Evolutionary conservation across 225 moss, liverwort and hornwort genomes (phyloP).

Genomic region (Physcomitrellopsis africana): DNA sequence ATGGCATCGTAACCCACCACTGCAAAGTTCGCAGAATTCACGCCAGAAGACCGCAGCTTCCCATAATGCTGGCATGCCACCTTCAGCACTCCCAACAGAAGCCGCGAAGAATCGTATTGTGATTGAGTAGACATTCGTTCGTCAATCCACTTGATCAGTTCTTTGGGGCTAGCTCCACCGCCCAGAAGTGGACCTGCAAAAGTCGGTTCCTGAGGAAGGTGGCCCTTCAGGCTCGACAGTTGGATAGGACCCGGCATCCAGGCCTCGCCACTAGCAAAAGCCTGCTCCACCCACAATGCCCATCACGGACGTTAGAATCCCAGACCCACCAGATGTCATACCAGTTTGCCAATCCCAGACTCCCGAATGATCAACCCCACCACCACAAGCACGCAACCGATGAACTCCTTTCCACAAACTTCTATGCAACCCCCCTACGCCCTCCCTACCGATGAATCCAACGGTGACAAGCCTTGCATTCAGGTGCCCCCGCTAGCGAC

Average conservation of each 20-base stretch:
- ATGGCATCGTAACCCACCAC: constrained; percentile 54
- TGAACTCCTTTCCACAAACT: too few species aligned
- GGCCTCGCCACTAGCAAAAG: constrained; percentile 71
- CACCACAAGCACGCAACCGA: too few species aligned
- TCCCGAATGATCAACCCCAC: too few species aligned
- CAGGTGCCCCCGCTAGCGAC: neutral
- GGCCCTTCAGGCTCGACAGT: constrained; percentile 58
- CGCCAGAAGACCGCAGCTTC: constrained; percentile 73
- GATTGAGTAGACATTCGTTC: constrained; percentile 63
- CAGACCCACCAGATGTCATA: constrained; percentile 7
- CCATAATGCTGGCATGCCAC: constrained; percentile 93
- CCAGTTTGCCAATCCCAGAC: too few species aligned
- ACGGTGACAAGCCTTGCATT: neutral
- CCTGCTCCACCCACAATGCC: constrained; percentile 47
- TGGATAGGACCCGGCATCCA: constrained; percentile 72
- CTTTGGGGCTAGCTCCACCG: constrained; percentile 69
- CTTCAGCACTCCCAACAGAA: constrained; percentile 79
- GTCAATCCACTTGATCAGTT: constrained; percentile 88
- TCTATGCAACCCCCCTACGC: too few species aligned
- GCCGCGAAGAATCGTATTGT: constrained; percentile 61
- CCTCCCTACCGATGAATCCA: too few species aligned
- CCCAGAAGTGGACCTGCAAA: constrained; percentile 68
- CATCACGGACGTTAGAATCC: constrained; percentile 23
- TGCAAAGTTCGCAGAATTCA: constrained; percentile 57
- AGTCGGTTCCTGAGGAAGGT: constrained; percentile 44